Conservation (phyloP, 2,329 filamentous ascomycete genomes). For the Claviceps sp. region DNA sequence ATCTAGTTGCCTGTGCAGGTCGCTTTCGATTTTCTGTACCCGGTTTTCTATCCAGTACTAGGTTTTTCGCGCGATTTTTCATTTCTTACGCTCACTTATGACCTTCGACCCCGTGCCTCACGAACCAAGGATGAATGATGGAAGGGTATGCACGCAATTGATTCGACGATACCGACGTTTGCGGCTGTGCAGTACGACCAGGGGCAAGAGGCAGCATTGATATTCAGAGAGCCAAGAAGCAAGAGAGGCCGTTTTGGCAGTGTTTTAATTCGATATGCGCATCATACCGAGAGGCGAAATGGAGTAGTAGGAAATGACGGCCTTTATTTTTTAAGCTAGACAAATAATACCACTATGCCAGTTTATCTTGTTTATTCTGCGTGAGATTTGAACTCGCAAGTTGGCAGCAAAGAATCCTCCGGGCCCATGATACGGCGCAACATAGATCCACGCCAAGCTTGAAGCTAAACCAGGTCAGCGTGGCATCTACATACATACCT, state of each 20-base stretch:
- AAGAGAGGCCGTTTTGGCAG: slow-evolving; percentile 10
- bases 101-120: slow-evolving; percentile 2
- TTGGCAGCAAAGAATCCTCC: too few relatives aligned
- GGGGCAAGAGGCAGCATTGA: slow-evolving; percentile 8
- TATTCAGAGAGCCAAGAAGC: slow-evolving; percentile 5
- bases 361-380: too few relatives aligned
- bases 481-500: too few relatives aligned
- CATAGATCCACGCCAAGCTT: too few relatives aligned
- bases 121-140: slow-evolving; percentile 12
- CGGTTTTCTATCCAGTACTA: slow-evolving; percentile 18
- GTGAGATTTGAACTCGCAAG: not conserved
- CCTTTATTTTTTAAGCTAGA: slow-evolving; percentile 14
- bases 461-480: too few relatives aligned
- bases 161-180: slow-evolving; percentile 4
- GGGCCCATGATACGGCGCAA: too few relatives aligned
- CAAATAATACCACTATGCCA: not conserved
- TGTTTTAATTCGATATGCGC: slow-evolving; percentile 13
- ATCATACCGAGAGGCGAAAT: slow-evolving; percentile 23
- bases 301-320: slow-evolving; percentile 16
- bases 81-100: slow-evolving; percentile 3
- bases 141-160: slow-evolving; percentile 8
- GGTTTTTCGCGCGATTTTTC: slow-evolving; percentile 11
- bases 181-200: not conserved
- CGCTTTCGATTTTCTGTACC: slow-evolving; percentile 19
- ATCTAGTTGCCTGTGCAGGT: slow-evolving; percentile 6